Evolutionary conservation across 2,329 filamentous ascomycete genomes (phyloP).

Genomic region (Colletotrichum chrysophilum): DNA sequence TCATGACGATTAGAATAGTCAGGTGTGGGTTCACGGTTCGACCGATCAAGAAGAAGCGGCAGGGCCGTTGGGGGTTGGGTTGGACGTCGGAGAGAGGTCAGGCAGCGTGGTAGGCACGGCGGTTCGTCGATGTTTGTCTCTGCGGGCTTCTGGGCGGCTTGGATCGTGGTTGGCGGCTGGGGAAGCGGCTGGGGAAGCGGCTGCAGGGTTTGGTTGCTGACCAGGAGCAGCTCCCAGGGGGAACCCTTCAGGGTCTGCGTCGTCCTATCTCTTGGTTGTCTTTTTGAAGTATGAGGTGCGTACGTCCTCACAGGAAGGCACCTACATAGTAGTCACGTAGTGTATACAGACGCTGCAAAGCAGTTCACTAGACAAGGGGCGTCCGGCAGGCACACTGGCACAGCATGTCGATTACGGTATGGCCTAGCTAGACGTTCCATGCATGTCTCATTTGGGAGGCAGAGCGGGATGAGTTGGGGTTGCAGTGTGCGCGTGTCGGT

Average conservation of each 20-base stretch:
- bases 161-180: neutral
- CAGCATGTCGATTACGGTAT: neutral
- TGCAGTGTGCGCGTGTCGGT: neutral
- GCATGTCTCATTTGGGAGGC: neutral
- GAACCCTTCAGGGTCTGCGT: neutral
- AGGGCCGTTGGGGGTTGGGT: neutral
- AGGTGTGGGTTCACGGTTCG: neutral
- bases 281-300: neutral
- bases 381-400: neutral
- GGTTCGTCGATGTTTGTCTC: neutral
- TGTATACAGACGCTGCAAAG: neutral
- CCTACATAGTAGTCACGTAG: neutral
- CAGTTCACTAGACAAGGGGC: neutral
- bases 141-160: neutral
- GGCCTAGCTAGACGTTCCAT: neutral
- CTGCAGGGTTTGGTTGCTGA: neutral
- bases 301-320: neutral
- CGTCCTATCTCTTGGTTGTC: neutral
- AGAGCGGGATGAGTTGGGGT: neutral
- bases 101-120: neutral
- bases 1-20: neutral
- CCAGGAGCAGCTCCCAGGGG: neutral
- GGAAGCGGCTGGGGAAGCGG: neutral
- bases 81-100: neutral
- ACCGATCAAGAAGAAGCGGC: neutral